Base-by-base conservation (phyloP, 1,139 yeast species). In the Pichia sp. region DNA sequence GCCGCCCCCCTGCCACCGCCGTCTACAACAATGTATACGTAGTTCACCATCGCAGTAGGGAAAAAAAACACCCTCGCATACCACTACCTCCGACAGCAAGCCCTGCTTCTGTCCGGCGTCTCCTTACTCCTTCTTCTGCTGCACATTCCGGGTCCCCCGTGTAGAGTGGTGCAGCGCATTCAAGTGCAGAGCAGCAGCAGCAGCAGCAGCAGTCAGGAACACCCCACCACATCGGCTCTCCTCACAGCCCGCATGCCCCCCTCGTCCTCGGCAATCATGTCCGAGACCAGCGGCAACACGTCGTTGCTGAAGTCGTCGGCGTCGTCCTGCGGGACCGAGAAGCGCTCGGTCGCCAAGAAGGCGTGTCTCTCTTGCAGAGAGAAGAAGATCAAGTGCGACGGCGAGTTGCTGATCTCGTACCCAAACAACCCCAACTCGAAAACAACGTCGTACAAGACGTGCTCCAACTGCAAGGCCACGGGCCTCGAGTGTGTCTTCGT, bases 321-420 rank as follows among this genome's bases (percentile, higher is more conserved):
- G 5, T 45, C 50, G 42, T 19, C 38, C 36, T 13, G 5, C 19
- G 13, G 23, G 15, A 26, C 26, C 15, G 64, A 67, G 42, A 72
- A 71, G 53, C 67, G 79, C 36, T 66, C 74, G 2, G 87, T 82
- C 5, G 84, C 87, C 1, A 73, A 81, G 51, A 70, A 84, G 47
- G 87, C 87, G 0, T 82, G 87, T 64, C 70, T 82, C 16, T 74
- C 81, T 16, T 82, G 87, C 59, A 78, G 87, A 34, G 85, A 81
- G 59, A 81, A 81, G 70, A 82, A 82, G 62, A 75, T 82, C 60
- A 81, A 81, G 60, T 82, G 87, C 65, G 85, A 82, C 59, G 87
- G 87, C 7, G 84, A 80, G 59, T 64, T 72, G n/a, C 54, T 57
- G 16, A 48, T 38, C 5, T 49, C n/a, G 2, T 45, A 48, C 48